These are phyloP conservation scores for Ophiostoma sp. DNA, from an alignment of 2,329 filamentous ascomycete species.

Conservation along the genomic window DNA sequence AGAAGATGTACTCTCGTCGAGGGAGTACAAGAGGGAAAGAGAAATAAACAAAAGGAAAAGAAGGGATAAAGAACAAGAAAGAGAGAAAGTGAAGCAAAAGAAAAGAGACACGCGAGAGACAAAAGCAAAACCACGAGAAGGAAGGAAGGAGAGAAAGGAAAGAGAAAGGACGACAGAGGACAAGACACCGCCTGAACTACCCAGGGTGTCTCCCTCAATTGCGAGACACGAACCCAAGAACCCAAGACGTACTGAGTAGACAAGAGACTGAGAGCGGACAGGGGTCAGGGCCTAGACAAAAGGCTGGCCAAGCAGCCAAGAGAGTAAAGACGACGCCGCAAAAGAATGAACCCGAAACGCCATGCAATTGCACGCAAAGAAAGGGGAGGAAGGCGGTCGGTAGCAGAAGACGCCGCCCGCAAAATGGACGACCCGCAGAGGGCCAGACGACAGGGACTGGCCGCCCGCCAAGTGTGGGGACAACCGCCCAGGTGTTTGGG, in stretches of 20 bases:
- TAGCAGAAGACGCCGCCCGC: background rate
- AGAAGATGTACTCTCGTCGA: constrained; percentile 1
- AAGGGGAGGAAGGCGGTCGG: background rate
- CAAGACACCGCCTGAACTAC: background rate
- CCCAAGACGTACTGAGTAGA: background rate
- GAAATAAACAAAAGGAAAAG: background rate
- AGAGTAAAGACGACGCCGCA: background rate
- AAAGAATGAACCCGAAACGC: constrained; percentile 12
- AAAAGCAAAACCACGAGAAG: background rate
- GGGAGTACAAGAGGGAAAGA: background rate
- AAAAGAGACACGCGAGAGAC: background rate
- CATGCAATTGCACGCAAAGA: background rate
- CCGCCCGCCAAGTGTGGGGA: background rate
- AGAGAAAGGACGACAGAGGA: background rate
- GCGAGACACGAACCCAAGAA: constrained; percentile 1
- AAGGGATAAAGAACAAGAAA: background rate
- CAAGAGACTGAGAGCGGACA: background rate
- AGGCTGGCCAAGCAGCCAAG: constrained; percentile 3
- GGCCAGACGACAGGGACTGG: background rate
- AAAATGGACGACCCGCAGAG: background rate
- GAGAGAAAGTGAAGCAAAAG: background rate
- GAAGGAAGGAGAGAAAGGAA: background rate
- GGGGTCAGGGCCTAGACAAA: background rate
- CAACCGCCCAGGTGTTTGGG: background rate
- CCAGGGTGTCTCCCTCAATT: background rate